Base-by-base conservation (phyloP, 2,329 filamentous ascomycete species). In the Aspergillus novofumigatus region DNA sequence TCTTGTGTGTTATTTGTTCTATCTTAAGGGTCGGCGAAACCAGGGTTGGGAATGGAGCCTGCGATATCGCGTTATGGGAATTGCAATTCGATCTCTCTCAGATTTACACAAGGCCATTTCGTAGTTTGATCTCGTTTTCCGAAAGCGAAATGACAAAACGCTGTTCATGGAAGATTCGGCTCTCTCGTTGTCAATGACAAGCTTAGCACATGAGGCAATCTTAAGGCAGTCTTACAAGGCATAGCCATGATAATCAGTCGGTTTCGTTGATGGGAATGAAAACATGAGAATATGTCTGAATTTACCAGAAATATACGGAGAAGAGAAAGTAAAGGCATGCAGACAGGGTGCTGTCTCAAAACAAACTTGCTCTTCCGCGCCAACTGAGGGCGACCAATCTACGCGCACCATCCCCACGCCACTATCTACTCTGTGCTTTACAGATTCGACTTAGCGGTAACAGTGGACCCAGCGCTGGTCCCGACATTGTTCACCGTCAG, bases 401-500 rank as follows among this genome's bases (percentile, higher is more conserved):
- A 28, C 14, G 45, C 29, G 4, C 4, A 23, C 17, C 28, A n/a
- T 48, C 11, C 28, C 20, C 10, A 23, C 35, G 35, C 32, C 17
- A 29, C 3, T 7, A 41, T 14, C 35, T 47, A 47, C 4, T 44
- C n/a, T 44, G n/a, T 2, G 6, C 9, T n/a, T 59, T 57, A 70
- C 49, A 71, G 55, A 58, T 71, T 71, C 0, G 59, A 58, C 4
- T 28, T 53, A 28, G 68, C 68, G 49, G 63, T 68, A n/a, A 62
- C 49, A 28, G 56, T 61, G 8, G 45, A 41, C 4, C 59, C 63
- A 26, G 66, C 65, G 3, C 54, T 42, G 47, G 58, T 60, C 1
- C 62, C 73, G 2, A 87, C 82, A 21, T 75, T 70, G 60, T 80
- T 81, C 7, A 86, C 79, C 6, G 76, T 72, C 11, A 87, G 74